phyloP scores from a whole-genome alignment of 2,329 filamentous ascomycete genomes.

The Phaeosphaeriaceae sp. region DNA sequence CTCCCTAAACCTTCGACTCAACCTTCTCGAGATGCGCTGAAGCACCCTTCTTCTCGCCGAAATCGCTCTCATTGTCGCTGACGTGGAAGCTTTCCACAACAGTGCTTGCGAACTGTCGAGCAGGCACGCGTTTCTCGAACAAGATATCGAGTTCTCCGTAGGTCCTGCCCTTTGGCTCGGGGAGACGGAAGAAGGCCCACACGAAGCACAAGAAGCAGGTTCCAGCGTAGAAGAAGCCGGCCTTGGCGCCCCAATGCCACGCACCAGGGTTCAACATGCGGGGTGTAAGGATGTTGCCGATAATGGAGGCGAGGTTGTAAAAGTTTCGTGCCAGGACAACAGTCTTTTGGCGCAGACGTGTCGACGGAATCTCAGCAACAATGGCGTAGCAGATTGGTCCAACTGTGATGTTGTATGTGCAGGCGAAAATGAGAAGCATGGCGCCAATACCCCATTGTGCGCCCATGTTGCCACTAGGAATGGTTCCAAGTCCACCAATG shows the following conservation, averaged over 20 bases:
- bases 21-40: slow-evolving; percentile 36
- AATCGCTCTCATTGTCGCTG: slow-evolving; percentile 25
- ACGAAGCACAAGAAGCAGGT: slow-evolving; percentile 79
- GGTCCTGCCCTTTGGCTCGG: slow-evolving; percentile 78
- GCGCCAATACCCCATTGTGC: slow-evolving; percentile 54
- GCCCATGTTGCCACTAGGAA: slow-evolving; percentile 46
- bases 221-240: slow-evolving; percentile 86
- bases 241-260: slow-evolving; percentile 74
- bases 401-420: slow-evolving; percentile 84
- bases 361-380: slow-evolving; percentile 81
- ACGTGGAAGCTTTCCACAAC: slow-evolving; percentile 32
- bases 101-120: slow-evolving; percentile 39
- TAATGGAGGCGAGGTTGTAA: slow-evolving; percentile 77
- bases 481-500: slow-evolving; percentile 79
- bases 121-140: slow-evolving; percentile 64
- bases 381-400: slow-evolving; percentile 90
- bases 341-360: slow-evolving; percentile 87
- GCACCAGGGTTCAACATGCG: slow-evolving; percentile 46
- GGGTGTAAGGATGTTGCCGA: slow-evolving; percentile 63
- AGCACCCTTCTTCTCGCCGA: slow-evolving; percentile 31
- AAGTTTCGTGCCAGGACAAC: slow-evolving; percentile 82
- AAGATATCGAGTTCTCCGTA: slow-evolving; percentile 86
- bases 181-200: slow-evolving; percentile 80
- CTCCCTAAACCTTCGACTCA: slow-evolving; percentile 14
- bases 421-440: slow-evolving; percentile 52